Evolutionary conservation across 495 filamentous ascomycete genomes (phyloP), one percentile per base, ranked within the genome.

Genomic region (Xylaria flabelliformis): DNA sequence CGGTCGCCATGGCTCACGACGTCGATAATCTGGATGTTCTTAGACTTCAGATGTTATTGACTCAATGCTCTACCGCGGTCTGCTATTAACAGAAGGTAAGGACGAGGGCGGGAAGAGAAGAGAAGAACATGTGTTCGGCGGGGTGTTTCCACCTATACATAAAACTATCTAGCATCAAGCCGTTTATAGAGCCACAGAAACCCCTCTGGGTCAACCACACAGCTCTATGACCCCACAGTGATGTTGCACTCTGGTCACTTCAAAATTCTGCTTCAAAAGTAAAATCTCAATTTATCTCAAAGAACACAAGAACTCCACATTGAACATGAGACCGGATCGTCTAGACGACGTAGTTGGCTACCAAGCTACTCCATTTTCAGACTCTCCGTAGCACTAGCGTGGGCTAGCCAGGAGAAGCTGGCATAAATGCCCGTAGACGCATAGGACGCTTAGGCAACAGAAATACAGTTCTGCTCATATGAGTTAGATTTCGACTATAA

Each of bases 1-100:
- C 74, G 36, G 74, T 41, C 3, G 74, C 73, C 77, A 77, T 79
- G 21, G 39, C 68, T 44, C 26, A 63, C n/a, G n/a, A 24, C 29
- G 36, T 48, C 1, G 24, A 44, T 7, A 36, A 5, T 69, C n/a
- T 8, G 13, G 29, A 53, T 64, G 12, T 64, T 42, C 9, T 41
- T 62, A 21, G 17, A 41, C 39, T 36, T 19, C 21, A 41, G 21
- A 17, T 24, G 44, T 42, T 44, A 17, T 12, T 29, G 8, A 4
- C 1, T 29, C 15, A 19, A 12, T 26, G 17, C n/a, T 64, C 44
- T 4, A 10, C 4, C 4, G 4, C 1, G 53, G 15, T 39, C 19
- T 9, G 3, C 7, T 19, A 6, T 9, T 7, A 65, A 50, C 34
- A 29, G 10, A 50, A 65, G 21, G 3, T 24, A 15, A n/a, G 21